These are phyloP conservation scores for Aethionema arabicum DNA, from an alignment of 345 rosid species.

Conservation along the genomic window DNA sequence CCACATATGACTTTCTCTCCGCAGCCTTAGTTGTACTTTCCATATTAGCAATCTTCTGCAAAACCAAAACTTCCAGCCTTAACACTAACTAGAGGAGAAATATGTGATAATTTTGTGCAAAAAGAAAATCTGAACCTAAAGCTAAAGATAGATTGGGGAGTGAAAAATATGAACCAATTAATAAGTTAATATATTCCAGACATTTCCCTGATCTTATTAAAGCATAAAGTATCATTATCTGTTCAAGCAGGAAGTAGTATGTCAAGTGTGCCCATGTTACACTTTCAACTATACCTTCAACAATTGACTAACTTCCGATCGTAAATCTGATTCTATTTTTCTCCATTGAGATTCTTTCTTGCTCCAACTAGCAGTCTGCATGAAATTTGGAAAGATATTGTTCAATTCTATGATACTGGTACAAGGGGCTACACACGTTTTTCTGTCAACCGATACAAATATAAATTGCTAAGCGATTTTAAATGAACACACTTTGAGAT, in stretches of 20 bases:
- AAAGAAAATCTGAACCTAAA: neutral
- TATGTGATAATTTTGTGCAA: neutral
- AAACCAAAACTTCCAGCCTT: slow-evolving; percentile 11
- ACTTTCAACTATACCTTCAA: slow-evolving; percentile 44
- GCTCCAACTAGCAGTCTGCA: slow-evolving; percentile 45
- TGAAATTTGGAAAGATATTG: slow-evolving; percentile 11
- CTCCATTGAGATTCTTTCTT: slow-evolving; percentile 56
- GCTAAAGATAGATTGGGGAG: neutral
- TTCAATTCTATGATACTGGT: slow-evolving; percentile 3
- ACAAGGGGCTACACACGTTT: slow-evolving; percentile 2
- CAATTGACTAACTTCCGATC: slow-evolving; percentile 44
- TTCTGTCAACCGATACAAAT: slow-evolving; percentile 3
- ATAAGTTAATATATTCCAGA: neutral
- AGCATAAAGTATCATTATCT: neutral
- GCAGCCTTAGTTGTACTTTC: slow-evolving; percentile 9
- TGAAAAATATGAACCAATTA: neutral
- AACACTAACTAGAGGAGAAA: slow-evolving; percentile 3
- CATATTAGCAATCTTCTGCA: slow-evolving; percentile 33
- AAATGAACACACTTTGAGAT: neutral
- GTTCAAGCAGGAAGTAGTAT: neutral
- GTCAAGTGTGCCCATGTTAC: slow-evolving; percentile 8
- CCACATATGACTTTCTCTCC: slow-evolving; percentile 10
- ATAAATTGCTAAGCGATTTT: slow-evolving; percentile 2
- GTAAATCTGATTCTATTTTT: slow-evolving; percentile 49
- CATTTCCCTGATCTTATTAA: too few relatives aligned